These are phyloP conservation scores for Gynochthodes officinalis DNA, from an alignment of 257 asterid genomes.

Conservation along the genomic window DNA sequence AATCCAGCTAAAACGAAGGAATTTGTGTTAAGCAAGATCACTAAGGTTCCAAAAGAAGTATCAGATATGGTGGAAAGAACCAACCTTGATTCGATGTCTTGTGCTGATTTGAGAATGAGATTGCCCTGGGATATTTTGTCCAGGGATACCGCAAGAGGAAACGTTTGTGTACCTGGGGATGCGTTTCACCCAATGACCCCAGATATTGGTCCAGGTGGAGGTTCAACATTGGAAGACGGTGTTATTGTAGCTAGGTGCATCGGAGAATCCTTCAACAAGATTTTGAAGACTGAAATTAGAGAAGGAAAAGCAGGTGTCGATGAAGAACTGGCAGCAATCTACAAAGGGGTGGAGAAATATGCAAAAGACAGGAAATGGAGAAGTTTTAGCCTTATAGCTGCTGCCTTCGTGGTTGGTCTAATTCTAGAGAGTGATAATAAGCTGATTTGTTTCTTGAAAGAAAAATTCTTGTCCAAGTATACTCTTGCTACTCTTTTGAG, in stretches of 20 bases:
- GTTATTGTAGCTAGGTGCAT: slow-evolving; percentile 3
- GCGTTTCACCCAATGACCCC: slow-evolving; percentile 6
- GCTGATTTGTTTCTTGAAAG: neutral
- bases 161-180: neutral
- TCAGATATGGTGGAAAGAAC: slow-evolving; percentile 5
- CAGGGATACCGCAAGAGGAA: neutral
- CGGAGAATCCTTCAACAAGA: neutral
- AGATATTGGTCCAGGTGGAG: slow-evolving; percentile 5
- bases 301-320: neutral
- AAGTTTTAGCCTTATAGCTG: neutral
- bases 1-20: slow-evolving; percentile 2
- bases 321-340: neutral
- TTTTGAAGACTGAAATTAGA: neutral
- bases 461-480: neutral
- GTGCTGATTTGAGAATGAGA: slow-evolving; percentile 1
- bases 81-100: neutral
- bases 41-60: neutral
- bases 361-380: slow-evolving; percentile 6
- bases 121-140: neutral
- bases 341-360: slow-evolving; percentile 3
- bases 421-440: slow-evolving; percentile 2
- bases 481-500: neutral
- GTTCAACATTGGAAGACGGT: neutral
- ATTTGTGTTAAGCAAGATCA: slow-evolving; percentile 9
- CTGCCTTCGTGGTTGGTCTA: neutral